Evolutionary conservation across 1,139 yeast genomes (phyloP).

Genomic region (Yamadazyma taylorii): DNA sequence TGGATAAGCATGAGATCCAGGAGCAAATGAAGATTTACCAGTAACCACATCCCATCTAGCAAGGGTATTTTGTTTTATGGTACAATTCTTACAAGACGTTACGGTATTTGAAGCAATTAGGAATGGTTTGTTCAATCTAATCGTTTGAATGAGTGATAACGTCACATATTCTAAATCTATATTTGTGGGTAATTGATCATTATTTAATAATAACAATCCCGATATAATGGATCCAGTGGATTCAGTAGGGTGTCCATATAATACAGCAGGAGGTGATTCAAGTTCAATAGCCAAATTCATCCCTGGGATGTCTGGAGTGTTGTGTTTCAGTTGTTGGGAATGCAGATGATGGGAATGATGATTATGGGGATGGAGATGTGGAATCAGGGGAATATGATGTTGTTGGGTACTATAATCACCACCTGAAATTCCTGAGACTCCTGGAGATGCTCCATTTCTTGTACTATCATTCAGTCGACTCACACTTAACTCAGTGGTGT

Average conservation of each 20-base stretch:
- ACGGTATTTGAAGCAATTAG: slow-evolving; percentile 52
- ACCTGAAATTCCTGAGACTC: too few species aligned
- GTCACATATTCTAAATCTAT: slow-evolving; percentile 54
- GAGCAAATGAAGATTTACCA: slow-evolving; percentile 51
- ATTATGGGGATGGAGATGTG: slow-evolving; percentile 2
- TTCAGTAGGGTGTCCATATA: slow-evolving; percentile 77
- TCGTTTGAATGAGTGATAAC: slow-evolving; percentile 67
- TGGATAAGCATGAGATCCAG: slow-evolving; percentile 84
- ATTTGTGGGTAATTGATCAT: slow-evolving; percentile 7
- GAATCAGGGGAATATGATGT: too few species aligned
- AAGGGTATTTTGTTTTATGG: slow-evolving; percentile 52
- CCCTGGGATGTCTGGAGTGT: slow-evolving; percentile 18
- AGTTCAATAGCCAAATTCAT: slow-evolving; percentile 55
- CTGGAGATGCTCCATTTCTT: too few species aligned
- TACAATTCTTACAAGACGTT: slow-evolving; percentile 58
- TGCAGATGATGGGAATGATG: slow-evolving; percentile 5
- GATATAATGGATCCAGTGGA: slow-evolving; percentile 85
- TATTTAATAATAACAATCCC: slow-evolving; percentile 55
- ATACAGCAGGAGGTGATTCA: slow-evolving; percentile 88
- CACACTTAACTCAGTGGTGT: too few species aligned
- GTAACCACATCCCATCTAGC: slow-evolving; percentile 88
- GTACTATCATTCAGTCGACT: too few species aligned
- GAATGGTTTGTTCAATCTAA: slow-evolving; percentile 66
- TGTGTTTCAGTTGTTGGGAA: slow-evolving; percentile 2
- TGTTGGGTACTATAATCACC: too few species aligned